Evolutionary conservation across 352 stramenopile species (phyloP).

Genomic region (Phytophthora aleatoria): DNA sequence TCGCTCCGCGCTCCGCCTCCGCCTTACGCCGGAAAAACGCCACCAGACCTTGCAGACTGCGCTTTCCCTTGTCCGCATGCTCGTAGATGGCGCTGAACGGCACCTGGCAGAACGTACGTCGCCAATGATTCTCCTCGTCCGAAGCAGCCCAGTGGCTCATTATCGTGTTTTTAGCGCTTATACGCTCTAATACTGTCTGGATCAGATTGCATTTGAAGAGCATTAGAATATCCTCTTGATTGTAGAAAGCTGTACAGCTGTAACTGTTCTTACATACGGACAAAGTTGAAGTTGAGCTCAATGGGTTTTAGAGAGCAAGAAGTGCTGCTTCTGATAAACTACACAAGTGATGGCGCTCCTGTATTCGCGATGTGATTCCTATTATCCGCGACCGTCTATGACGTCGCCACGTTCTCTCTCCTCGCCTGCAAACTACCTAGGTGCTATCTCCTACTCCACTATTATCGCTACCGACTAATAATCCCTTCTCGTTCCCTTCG

Average conservation of each 20-base stretch:
- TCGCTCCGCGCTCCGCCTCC: constrained; percentile 59
- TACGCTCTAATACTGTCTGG: constrained; percentile 17
- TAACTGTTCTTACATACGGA: background rate
- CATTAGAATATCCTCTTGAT: background rate
- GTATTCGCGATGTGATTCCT: constrained; percentile 24
- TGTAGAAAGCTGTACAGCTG: constrained; percentile 7
- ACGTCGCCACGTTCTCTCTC: constrained; percentile 18
- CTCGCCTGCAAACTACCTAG: constrained; percentile 38
- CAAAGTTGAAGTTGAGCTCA: constrained; percentile 23
- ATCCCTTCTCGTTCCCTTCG: constrained; percentile 15
- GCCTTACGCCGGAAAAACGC: constrained; percentile 76
- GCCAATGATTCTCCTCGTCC: constrained; percentile 85
- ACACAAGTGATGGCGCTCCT: constrained; percentile 13
- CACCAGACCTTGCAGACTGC: constrained; percentile 70
- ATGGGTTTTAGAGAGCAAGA: constrained; percentile 6
- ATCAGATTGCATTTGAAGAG: constrained; percentile 7
- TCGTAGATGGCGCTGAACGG: constrained; percentile 80
- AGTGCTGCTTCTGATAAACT: constrained; percentile 8
- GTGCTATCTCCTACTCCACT: constrained; percentile 43
- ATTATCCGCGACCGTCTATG: constrained; percentile 25
- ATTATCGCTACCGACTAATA: constrained; percentile 46
- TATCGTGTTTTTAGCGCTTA: constrained; percentile 5
- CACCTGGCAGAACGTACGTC: constrained; percentile 88
- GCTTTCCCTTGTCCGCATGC: constrained; percentile 79
- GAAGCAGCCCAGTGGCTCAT: constrained; percentile 34